A percentile compares a stretch with the other conserved stretches of the same genome.
phyloP scores from a whole-genome alignment of 2,329 filamentous ascomycete species.

The Exophiala xenobiotica region DNA sequence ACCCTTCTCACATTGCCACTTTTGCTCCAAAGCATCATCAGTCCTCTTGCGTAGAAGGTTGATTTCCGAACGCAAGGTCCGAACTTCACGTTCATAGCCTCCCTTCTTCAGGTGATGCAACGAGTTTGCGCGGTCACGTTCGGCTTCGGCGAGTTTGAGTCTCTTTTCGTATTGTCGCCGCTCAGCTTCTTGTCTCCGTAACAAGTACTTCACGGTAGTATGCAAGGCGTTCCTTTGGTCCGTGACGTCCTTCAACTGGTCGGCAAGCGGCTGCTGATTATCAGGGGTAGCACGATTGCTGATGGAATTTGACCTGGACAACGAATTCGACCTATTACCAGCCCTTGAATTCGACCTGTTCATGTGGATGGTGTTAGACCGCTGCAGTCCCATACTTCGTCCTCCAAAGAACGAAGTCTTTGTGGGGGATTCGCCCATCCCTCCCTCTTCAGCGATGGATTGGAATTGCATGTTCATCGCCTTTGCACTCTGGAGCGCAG shows the following conservation, averaged over 20 bases:
- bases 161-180: conserved; percentile 80
- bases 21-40: conserved; percentile 91
- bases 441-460: conserved; percentile 61
- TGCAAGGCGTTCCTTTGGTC: conserved; percentile 91
- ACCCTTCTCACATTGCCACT: conserved; percentile 93
- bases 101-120: conserved; percentile 64
- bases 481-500: conserved; percentile 47
- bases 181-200: conserved; percentile 82
- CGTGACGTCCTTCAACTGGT: conserved; percentile 87
- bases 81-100: conserved; percentile 82
- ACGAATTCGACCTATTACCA: conserved; percentile 47
- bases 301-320: conserved; percentile 60
- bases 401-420: conserved; percentile 45
- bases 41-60: conserved; percentile 79
- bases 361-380: conserved; percentile 38
- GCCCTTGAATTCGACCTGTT: conserved; percentile 68
- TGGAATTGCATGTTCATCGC: conserved; percentile 56
- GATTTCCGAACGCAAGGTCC: conserved; percentile 77
- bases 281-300: conserved; percentile 53
- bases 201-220: conserved; percentile 76
- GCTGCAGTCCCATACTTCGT: conserved; percentile 22
- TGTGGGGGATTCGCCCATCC: conserved; percentile 42
- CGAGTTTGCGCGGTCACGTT: conserved; percentile 69
- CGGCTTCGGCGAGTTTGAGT: conserved; percentile 71
- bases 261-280: conserved; percentile 68